A percentile compares a stretch with the other conserved stretches of the same genome.
Evolutionary conservation across 345 rosid species (phyloP).

Genomic region (Arabidopsis arenosa): DNA sequence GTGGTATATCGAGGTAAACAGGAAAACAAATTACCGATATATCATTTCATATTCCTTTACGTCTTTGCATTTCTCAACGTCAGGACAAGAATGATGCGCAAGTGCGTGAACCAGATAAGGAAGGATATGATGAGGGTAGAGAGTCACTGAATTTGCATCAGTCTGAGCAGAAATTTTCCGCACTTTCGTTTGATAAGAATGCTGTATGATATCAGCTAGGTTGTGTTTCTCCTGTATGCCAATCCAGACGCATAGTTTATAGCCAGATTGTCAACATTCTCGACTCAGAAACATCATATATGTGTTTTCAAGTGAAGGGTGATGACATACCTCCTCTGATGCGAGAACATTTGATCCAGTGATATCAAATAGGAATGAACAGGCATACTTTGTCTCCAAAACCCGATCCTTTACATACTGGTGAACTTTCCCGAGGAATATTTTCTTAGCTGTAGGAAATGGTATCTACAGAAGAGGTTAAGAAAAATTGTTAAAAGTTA

Average conservation of each 20-base stretch:
- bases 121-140: conserved; percentile 72
- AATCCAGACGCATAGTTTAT: conserved; percentile 25
- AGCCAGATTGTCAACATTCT: conserved; percentile 32
- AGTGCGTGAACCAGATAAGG: conserved; percentile 79
- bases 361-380: conserved; percentile 70
- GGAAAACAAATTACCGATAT: conserved; percentile 59
- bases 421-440: conserved; percentile 82
- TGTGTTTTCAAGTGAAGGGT: conserved; percentile 42
- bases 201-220: conserved; percentile 83
- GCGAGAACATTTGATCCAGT: conserved; percentile 55
- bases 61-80: conserved; percentile 79
- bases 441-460: conserved; percentile 77
- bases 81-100: conserved; percentile 89
- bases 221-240: conserved; percentile 81
- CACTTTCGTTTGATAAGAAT: conserved; percentile 77
- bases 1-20: conserved; percentile 5
- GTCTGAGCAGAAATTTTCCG: conserved; percentile 66
- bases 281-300: conserved; percentile 32
- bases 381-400: conserved; percentile 86
- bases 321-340: conserved; percentile 71
- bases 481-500: conserved; percentile 7
- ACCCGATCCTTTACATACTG: conserved; percentile 87
- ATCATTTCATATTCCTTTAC: conserved; percentile 75
- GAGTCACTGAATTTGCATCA: conserved; percentile 60
- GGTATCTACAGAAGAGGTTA: conserved; percentile 58